Evolutionary conservation across 2,329 filamentous ascomycete species (phyloP).

Genomic region (Colletotrichum ledebouriae): DNA sequence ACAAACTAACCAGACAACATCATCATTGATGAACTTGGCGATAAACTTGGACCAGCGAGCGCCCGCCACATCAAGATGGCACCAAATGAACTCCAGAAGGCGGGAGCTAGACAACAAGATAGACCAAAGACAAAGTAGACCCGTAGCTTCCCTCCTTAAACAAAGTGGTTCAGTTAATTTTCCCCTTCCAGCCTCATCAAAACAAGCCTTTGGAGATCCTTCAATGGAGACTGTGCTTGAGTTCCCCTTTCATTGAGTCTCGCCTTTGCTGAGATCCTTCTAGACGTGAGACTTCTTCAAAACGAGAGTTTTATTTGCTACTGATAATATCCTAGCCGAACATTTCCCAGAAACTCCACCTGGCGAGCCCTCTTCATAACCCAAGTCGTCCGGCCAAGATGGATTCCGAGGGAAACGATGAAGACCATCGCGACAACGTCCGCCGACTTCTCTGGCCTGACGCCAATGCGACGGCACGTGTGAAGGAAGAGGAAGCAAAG

Average conservation of each 20-base stretch:
- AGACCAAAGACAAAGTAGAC: neutral
- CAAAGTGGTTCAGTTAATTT: neutral
- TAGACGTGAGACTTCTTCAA: neutral
- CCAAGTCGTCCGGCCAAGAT: slow-evolving; percentile 1
- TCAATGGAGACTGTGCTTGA: neutral
- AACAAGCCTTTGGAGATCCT: neutral
- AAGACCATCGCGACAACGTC: neutral
- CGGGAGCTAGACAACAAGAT: neutral
- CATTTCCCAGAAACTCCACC: neutral
- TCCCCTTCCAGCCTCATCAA: neutral
- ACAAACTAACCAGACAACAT: neutral
- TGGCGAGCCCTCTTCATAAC: too few relatives aligned
- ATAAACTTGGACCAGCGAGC: slow-evolving; percentile 8
- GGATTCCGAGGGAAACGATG: neutral
- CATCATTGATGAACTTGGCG: neutral
- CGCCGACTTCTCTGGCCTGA: slow-evolving; percentile 18
- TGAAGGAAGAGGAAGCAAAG: neutral
- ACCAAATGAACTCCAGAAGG: neutral
- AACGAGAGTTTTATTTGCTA: neutral
- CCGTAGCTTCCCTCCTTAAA: neutral
- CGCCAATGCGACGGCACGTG: neutral
- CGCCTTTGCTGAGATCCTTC: neutral
- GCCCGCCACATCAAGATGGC: neutral
- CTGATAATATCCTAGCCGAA: neutral
- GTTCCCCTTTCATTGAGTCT: neutral